Conservation (phyloP, 371 early-diverging fungal species). For the Basidiobolus meristosporus region DNA sequence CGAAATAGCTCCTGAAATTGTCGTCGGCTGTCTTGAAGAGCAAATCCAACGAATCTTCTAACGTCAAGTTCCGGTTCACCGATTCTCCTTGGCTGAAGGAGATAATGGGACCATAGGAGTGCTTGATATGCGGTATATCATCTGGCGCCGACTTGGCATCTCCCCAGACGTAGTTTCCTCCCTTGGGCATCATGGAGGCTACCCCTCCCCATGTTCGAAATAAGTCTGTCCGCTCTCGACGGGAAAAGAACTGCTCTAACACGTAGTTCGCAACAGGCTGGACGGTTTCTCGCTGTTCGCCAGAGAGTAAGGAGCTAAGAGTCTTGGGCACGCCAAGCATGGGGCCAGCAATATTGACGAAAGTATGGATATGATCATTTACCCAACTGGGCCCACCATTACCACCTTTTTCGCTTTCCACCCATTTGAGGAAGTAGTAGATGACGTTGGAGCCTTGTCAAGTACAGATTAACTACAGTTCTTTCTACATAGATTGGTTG, state of each 20-base stretch:
- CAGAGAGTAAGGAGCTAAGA: slow-evolving; percentile 46
- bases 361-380: slow-evolving; percentile 56
- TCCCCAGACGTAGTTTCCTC: slow-evolving; percentile 76
- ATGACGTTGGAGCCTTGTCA: slow-evolving; percentile 52
- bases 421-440: slow-evolving; percentile 87
- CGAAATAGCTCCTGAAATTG: slow-evolving; percentile 24
- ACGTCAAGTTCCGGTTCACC: slow-evolving; percentile 24
- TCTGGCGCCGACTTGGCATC: slow-evolving; percentile 38
- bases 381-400: slow-evolving; percentile 64
- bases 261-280: slow-evolving; percentile 56
- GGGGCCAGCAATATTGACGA: slow-evolving; percentile 79
- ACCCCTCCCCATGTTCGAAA: slow-evolving; percentile 78
- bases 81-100: background rate
- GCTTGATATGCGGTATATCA: slow-evolving; percentile 8
- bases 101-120: background rate
- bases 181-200: slow-evolving; percentile 65
- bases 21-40: slow-evolving; percentile 22
- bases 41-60: slow-evolving; percentile 26
- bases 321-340: slow-evolving; percentile 81
- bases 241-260: slow-evolving; percentile 71
- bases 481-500: slow-evolving; percentile 7
- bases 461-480: slow-evolving; percentile 3
- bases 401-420: slow-evolving; percentile 48
- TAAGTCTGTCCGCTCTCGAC: slow-evolving; percentile 49
- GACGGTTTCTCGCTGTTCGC: slow-evolving; percentile 79